Evolutionary conservation across 2,329 filamentous ascomycete genomes (phyloP).

Genomic region (Colletotrichum lini): DNA sequence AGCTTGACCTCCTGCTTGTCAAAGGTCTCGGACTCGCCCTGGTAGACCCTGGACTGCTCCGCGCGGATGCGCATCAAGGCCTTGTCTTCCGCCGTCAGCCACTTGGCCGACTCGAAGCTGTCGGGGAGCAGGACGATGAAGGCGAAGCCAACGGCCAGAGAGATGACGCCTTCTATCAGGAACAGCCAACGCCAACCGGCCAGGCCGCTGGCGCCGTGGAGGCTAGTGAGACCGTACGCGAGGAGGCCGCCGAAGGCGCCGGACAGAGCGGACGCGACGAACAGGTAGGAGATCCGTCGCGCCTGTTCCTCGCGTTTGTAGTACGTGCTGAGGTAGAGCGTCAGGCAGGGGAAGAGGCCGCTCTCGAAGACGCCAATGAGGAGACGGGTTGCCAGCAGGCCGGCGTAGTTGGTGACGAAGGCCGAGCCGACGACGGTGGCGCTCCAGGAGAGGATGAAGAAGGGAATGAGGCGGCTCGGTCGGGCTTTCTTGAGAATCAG

Average conservation of each 20-base stretch:
- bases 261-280: slow-evolving; percentile 58
- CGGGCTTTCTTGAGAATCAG: slow-evolving; percentile 52
- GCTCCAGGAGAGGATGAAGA: slow-evolving; percentile 58
- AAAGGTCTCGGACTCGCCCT: slow-evolving; percentile 65
- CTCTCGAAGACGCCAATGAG: slow-evolving; percentile 64
- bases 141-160: slow-evolving; percentile 60
- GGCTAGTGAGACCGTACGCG: slow-evolving; percentile 63
- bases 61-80: slow-evolving; percentile 65
- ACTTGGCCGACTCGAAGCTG: slow-evolving; percentile 62
- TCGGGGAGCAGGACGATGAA: slow-evolving; percentile 55
- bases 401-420: slow-evolving; percentile 58
- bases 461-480: slow-evolving; percentile 50
- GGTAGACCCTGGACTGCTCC: slow-evolving; percentile 58
- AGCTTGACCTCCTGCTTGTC: slow-evolving; percentile 64
- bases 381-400: slow-evolving; percentile 60
- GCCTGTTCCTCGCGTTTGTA: slow-evolving; percentile 53
- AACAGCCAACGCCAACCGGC: slow-evolving; percentile 66
- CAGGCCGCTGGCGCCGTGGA: slow-evolving; percentile 54
- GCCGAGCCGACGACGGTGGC: slow-evolving; percentile 63
- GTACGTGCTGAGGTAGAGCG: slow-evolving; percentile 54
- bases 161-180: slow-evolving; percentile 65
- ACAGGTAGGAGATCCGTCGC: slow-evolving; percentile 59
- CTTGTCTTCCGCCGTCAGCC: slow-evolving; percentile 63
- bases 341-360: slow-evolving; percentile 64
- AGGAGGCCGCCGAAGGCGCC: slow-evolving; percentile 57